These are phyloP conservation scores for Ustilago sp. DNA, from an alignment of 1,284 basidiomycete species.

Conservation along the genomic window DNA sequence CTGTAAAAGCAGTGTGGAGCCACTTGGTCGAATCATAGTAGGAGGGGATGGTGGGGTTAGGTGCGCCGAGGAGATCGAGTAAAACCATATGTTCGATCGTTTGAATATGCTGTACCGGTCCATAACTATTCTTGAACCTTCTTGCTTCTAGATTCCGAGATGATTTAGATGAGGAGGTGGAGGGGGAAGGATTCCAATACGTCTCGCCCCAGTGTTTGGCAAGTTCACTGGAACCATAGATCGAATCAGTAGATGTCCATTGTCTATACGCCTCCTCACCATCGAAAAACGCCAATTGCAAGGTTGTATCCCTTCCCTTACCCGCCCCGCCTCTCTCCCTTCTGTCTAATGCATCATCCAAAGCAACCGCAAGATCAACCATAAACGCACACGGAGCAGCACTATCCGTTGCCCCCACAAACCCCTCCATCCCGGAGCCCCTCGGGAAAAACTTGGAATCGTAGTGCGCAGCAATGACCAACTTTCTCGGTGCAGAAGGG, in stretches of 20 bases:
- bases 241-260: slow-evolving; percentile 90
- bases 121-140: slow-evolving; percentile 30
- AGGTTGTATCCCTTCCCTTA: slow-evolving; percentile 76
- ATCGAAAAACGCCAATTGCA: slow-evolving; percentile 97
- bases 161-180: slow-evolving; percentile 1
- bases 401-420: slow-evolving; percentile 96
- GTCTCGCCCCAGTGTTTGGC: slow-evolving; percentile 47
- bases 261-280: slow-evolving; percentile 94
- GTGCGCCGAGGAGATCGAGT: slow-evolving; percentile 64
- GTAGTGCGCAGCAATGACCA: slow-evolving; percentile 92
- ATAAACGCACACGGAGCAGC: slow-evolving; percentile 91
- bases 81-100: slow-evolving; percentile 66
- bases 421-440: slow-evolving; percentile 75
- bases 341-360: slow-evolving; percentile 60
- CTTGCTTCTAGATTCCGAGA: slow-evolving; percentile 17
- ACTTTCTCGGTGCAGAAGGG: slow-evolving; percentile 82
- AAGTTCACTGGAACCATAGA: slow-evolving; percentile 81
- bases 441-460: slow-evolving; percentile 95
- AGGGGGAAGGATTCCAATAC: slow-evolving; percentile 32
- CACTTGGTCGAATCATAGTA: slow-evolving; percentile 61
- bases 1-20: slow-evolving; percentile 49
- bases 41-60: slow-evolving; percentile 51
- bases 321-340: slow-evolving; percentile 28
- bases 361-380: slow-evolving; percentile 60
- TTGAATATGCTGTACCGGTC: slow-evolving; percentile 57